Evolutionary conservation across 2,329 filamentous ascomycete genomes (phyloP).

Genomic region (Reticulascus tulasneorum): DNA sequence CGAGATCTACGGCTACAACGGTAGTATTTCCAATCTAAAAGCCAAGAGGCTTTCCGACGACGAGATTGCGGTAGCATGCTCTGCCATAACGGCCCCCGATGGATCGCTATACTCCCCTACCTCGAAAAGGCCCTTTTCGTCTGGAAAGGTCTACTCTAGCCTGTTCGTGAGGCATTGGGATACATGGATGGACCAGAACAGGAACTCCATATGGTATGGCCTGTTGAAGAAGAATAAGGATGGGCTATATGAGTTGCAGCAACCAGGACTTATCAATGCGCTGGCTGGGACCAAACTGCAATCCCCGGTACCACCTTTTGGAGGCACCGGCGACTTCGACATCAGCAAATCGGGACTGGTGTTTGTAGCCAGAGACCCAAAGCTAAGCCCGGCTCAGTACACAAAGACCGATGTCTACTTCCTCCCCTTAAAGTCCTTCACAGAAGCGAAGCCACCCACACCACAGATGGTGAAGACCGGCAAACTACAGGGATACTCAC

Average conservation of each 20-base stretch:
- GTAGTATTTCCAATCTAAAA: conserved; percentile 56
- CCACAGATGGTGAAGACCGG: conserved; percentile 54
- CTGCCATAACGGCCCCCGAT: conserved; percentile 61
- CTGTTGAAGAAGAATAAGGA: conserved; percentile 47
- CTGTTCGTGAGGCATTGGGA: conserved; percentile 85
- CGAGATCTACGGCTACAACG: conserved; percentile 46
- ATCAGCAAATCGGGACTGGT: conserved; percentile 61
- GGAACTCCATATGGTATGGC: conserved; percentile 70
- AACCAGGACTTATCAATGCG: conserved; percentile 55
- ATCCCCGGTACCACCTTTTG: conserved; percentile 73
- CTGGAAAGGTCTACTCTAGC: conserved; percentile 67
- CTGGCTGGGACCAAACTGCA: conserved; percentile 57
- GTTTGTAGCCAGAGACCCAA: conserved; percentile 72
- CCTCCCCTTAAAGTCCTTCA: conserved; percentile 59
- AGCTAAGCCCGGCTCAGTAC: conserved; percentile 65
- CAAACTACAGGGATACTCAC: conserved; percentile 59
- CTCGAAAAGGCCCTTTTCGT: conserved; percentile 54
- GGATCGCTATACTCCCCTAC: conserved; percentile 67
- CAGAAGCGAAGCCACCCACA: conserved; percentile 43
- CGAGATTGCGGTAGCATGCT: conserved; percentile 52
- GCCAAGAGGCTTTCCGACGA: conserved; percentile 45
- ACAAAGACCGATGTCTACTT: conserved; percentile 83
- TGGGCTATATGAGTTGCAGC: conserved; percentile 36
- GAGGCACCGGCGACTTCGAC: conserved; percentile 77
- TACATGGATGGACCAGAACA: conserved; percentile 64